phyloP scores from a whole-genome alignment of 306 rosid species.

The Acmispon strigosus region DNA sequence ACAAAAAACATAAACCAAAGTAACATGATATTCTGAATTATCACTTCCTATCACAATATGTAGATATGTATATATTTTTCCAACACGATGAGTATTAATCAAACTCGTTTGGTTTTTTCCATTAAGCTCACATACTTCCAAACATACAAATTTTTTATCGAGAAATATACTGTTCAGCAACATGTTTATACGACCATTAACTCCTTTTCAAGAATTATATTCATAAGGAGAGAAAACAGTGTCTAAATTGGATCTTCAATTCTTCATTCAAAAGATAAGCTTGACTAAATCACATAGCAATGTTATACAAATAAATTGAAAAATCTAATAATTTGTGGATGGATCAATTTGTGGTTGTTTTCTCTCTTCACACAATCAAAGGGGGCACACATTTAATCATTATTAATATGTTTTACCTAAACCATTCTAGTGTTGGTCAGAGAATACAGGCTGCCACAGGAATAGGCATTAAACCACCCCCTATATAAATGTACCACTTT shows the following conservation, averaged over 20 bases:
- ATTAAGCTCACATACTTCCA: neutral
- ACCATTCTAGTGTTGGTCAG: neutral
- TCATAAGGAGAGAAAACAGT: neutral
- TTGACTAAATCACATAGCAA: slow-evolving; percentile 1
- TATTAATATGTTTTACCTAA: neutral
- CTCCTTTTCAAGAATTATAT: neutral
- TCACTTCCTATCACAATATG: neutral
- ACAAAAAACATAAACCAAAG: neutral
- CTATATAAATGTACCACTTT: neutral
- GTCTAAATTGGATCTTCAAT: neutral
- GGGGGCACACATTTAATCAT: neutral
- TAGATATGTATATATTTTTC: neutral
- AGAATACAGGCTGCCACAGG: neutral
- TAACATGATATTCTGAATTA: neutral
- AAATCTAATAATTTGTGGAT: neutral
- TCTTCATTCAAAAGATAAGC: neutral
- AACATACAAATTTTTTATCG: neutral
- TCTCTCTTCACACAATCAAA: neutral
- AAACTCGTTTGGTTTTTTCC: neutral
- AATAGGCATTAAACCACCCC: neutral
- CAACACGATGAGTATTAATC: neutral
- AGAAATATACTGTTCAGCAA: neutral
- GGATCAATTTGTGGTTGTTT: neutral
- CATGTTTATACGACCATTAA: neutral
- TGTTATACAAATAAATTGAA: neutral